phyloP scores from a whole-genome alignment of 2,329 filamentous ascomycete species.

The Atkinsonella hypoxylon region DNA sequence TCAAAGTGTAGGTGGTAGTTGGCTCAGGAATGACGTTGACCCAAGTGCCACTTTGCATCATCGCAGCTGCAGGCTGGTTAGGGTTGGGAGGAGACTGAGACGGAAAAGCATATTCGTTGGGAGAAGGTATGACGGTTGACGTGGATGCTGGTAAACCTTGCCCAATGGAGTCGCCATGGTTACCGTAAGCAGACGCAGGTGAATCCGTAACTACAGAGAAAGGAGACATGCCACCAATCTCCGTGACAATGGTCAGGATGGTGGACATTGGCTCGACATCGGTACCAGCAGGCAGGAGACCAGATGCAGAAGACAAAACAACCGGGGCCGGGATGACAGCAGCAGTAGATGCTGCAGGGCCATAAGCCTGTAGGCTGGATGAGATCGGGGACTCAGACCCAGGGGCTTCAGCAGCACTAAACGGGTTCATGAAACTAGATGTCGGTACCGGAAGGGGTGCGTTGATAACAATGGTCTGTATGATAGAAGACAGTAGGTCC shows the following conservation, averaged over 20 bases:
- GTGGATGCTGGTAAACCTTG: conserved; percentile 9
- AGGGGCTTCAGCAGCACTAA: conserved; percentile 7
- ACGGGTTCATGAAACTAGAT: conserved; percentile 8
- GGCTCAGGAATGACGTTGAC: conserved; percentile 25
- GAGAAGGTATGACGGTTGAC: conserved; percentile 4
- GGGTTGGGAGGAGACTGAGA: conserved; percentile 13
- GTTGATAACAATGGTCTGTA: conserved; percentile 21
- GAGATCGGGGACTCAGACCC: conserved; percentile 6
- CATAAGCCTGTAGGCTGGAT: conserved; percentile 19
- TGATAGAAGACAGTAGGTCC: conserved; percentile 19
- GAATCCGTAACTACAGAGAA: conserved; percentile 10
- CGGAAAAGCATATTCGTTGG: conserved; percentile 14
- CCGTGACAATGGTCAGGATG: conserved; percentile 14
- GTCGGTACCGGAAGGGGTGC: conserved; percentile 9
- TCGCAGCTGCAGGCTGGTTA: conserved; percentile 7
- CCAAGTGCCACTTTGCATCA: conserved; percentile 25
- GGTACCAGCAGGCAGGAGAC: conserved; percentile 11
- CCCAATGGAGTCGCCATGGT: conserved; percentile 8
- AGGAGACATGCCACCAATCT: conserved; percentile 12
- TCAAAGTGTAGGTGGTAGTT: conserved; percentile 28
- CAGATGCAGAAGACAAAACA: conserved; percentile 12
- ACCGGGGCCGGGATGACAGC: conserved; percentile 7
- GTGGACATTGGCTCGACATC: conserved; percentile 13
- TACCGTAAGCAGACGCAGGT: conserved; percentile 10
- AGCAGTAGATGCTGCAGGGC: conserved; percentile 2